Evolutionary conservation across 1,284 basidiomycete genomes (phyloP).

Genomic region (Sporisorium sorghi): DNA sequence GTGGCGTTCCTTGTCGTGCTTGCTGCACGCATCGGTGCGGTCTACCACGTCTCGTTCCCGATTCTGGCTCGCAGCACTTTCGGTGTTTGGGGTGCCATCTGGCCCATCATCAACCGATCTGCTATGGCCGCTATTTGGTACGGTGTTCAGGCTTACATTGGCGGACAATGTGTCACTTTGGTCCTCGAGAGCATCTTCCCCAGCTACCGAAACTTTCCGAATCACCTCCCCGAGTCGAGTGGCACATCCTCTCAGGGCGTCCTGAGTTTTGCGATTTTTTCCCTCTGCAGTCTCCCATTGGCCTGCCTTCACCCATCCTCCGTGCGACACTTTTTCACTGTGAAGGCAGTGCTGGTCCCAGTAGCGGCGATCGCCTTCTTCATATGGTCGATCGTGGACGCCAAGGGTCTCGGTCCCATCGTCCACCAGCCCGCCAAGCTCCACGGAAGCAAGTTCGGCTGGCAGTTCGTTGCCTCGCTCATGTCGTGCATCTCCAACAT

Average conservation of each 20-base stretch:
- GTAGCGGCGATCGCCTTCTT: constrained; percentile 76
- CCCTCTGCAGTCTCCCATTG: constrained; percentile 81
- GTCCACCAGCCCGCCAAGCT: constrained; percentile 77
- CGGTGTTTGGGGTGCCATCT: constrained; percentile 83
- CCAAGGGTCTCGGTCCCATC: constrained; percentile 80
- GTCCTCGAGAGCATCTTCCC: constrained; percentile 76
- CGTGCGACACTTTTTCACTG: constrained; percentile 83
- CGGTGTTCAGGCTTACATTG: constrained; percentile 70
- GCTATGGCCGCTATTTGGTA: constrained; percentile 78
- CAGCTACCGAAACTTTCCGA: constrained; percentile 77
- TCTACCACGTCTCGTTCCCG: constrained; percentile 77
- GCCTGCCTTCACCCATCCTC: constrained; percentile 85
- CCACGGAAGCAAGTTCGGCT: constrained; percentile 79
- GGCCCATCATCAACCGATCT: constrained; percentile 81
- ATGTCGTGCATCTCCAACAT: constrained; percentile 58
- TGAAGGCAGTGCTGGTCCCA: constrained; percentile 78
- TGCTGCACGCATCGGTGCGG: constrained; percentile 80
- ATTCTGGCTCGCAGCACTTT: constrained; percentile 79
- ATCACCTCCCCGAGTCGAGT: constrained; percentile 77
- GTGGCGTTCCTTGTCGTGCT: constrained; percentile 81
- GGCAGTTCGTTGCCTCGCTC: constrained; percentile 78
- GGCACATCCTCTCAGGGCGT: constrained; percentile 79
- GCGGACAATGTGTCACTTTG: constrained; percentile 79
- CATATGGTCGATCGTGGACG: constrained; percentile 82
- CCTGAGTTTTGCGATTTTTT: constrained; percentile 87